Conservation (phyloP, 1,284 basidiomycete genomes). For the Moesziomyces antarcticus region DNA sequence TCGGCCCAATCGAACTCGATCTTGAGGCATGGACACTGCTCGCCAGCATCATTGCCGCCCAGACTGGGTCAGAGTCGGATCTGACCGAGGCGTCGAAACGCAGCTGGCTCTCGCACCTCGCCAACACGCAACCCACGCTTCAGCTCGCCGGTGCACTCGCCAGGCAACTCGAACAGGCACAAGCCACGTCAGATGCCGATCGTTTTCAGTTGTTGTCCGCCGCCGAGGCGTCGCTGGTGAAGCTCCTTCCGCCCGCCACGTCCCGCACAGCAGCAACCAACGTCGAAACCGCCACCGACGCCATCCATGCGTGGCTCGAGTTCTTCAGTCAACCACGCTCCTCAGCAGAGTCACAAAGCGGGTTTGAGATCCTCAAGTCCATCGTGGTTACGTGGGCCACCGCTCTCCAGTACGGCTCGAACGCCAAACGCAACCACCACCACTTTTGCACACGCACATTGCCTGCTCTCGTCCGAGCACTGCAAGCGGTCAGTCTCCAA, state of each 20-base stretch:
- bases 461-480: slow-evolving; percentile 18
- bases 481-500: slow-evolving; percentile 3
- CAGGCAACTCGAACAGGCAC: slow-evolving; percentile 8
- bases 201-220: slow-evolving; percentile 5
- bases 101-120: slow-evolving; percentile 43
- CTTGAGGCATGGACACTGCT: slow-evolving; percentile 49
- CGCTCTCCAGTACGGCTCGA: slow-evolving; percentile 47
- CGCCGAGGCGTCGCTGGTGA: slow-evolving; percentile 8
- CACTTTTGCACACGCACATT: slow-evolving; percentile 37
- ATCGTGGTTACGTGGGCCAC: slow-evolving; percentile 36
- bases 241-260: slow-evolving; percentile 37
- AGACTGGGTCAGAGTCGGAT: slow-evolving; percentile 11
- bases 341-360: slow-evolving; percentile 4
- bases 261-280: slow-evolving; percentile 50
- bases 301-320: slow-evolving; percentile 44
- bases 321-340: slow-evolving; percentile 16
- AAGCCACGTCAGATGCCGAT: not conserved
- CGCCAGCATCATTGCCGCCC: slow-evolving; percentile 14
- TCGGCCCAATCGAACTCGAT: slow-evolving; percentile 11
- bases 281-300: slow-evolving; percentile 50
- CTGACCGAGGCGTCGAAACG: slow-evolving; percentile 35
- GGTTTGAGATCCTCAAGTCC: slow-evolving; percentile 12
- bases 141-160: slow-evolving; percentile 28
- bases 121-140: slow-evolving; percentile 38
- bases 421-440: slow-evolving; percentile 53